Evolutionary conservation across 73 alveolate species (phyloP).

Genomic region (Paramecium pentaurelia): DNA sequence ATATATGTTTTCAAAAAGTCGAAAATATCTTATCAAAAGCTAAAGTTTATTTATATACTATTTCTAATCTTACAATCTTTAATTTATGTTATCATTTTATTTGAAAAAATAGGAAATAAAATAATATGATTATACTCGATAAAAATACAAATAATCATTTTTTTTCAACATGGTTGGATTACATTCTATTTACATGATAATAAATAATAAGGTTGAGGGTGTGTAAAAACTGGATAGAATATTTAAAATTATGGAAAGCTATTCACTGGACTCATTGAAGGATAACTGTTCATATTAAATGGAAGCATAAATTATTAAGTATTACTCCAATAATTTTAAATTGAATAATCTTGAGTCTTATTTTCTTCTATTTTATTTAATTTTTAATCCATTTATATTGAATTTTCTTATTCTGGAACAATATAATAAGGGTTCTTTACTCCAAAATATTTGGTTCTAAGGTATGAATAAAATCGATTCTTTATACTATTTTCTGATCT

Average conservation of each 20-base stretch:
- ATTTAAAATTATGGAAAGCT: background rate
- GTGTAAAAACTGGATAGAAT: background rate
- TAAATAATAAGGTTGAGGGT: background rate
- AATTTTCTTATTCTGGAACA: background rate
- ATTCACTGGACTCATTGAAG: background rate
- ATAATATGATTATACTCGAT: background rate
- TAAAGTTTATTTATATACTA: background rate
- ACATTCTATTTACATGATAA: background rate
- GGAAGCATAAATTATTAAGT: background rate
- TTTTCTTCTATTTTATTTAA: background rate
- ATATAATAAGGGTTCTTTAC: conserved; percentile 24
- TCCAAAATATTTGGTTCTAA: conserved; percentile 18
- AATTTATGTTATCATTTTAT: background rate
- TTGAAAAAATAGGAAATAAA: background rate
- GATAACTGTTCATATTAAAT: background rate
- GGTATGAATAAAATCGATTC: conserved; percentile 79
- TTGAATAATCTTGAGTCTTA: background rate
- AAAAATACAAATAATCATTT: background rate
- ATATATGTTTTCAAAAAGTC: background rate
- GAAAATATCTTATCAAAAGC: background rate
- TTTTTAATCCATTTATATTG: background rate
- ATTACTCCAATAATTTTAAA: background rate
- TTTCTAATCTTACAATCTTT: background rate
- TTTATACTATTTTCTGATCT: conserved; percentile 95
- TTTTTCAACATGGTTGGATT: background rate